Evolutionary conservation across 1,284 basidiomycete species (phyloP), one percentile per base, ranked within the genome.

Genomic region (Ganoderma leucocontextum): DNA sequence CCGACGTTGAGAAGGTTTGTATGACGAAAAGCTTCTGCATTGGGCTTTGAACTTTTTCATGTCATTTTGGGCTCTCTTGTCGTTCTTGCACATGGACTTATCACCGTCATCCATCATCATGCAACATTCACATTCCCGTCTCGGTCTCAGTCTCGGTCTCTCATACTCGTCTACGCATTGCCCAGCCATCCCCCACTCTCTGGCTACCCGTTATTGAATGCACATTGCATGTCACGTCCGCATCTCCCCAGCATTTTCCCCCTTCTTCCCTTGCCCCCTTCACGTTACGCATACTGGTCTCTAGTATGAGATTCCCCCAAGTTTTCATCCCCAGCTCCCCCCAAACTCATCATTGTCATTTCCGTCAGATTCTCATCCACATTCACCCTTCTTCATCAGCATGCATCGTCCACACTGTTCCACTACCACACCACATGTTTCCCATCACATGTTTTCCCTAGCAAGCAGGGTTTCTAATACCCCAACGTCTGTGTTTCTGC

Each of bases 21-120:
- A 71, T 71, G 73, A 62, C 74, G 64, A 72, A 75, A 72, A 70
- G 66, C 73, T 68, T 74, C 70, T 69, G 67, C 72, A 70, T 67
- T 74, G 67, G 72, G 72, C 69, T 71, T 69, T 70, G 73, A 67
- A 73, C 68, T 55, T 55, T 35, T 73, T 25, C 39, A 15, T 41
- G 36, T 73, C 61, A 71, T 70, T 67, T 73, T 67, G 66, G 70
- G 75, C 75, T 74, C 44, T 70, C 66, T 19, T 41, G 65, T 68
- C 64, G 68, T 74, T 72, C 70, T 72, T 74, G 71, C 73, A 73
- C 76, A 78, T 71, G 72, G 75, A 76, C 76, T 75, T 64, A 42
- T 70, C 69, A 64, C 73, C 65, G 67, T 72, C 73, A 70, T 72
- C 75, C 72, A 70, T 49, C 76, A 76, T 75, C 71, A 66, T 66